Conservation (phyloP, 2,329 filamentous ascomycete species). For the Ustulina deusta region DNA sequence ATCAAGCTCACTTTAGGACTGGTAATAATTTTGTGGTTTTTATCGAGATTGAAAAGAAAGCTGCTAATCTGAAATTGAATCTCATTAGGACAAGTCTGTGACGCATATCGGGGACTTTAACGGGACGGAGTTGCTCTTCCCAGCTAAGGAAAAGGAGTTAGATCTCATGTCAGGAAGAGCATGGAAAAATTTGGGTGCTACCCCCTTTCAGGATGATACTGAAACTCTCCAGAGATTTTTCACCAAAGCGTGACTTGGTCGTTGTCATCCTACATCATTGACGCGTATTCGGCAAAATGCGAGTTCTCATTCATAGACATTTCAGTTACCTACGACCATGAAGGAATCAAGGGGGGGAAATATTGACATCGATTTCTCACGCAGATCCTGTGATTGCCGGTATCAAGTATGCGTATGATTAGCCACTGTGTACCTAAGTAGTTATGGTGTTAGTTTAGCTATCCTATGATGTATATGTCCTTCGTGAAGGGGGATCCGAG, state of each 20-base stretch:
- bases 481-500: too few relatives aligned
- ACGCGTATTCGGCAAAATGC: background rate
- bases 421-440: too few relatives aligned
- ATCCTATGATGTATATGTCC: too few relatives aligned
- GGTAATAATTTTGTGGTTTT: constrained; percentile 51
- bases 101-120: constrained; percentile 57
- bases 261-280: background rate
- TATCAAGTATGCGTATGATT: too few relatives aligned
- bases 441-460: too few relatives aligned
- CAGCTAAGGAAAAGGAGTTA: constrained; percentile 56
- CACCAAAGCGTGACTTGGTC: background rate
- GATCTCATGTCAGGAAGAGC: constrained; percentile 58
- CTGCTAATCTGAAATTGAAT: constrained; percentile 8
- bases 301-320: background rate
- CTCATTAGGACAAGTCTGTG: constrained; percentile 58
- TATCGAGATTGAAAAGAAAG: background rate
- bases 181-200: constrained; percentile 59
- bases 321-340: background rate
- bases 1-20: constrained; percentile 68
- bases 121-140: constrained; percentile 58
- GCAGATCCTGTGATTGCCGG: too few relatives aligned
- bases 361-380: too few relatives aligned
- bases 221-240: constrained; percentile 34
- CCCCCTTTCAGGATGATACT: constrained; percentile 57
- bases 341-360: too few relatives aligned